Percentiles rank a stretch among this genome's conserved stretches.
Evolutionary conservation across 345 rosid genomes (phyloP).

Genomic region (Populus ilicifolia): DNA sequence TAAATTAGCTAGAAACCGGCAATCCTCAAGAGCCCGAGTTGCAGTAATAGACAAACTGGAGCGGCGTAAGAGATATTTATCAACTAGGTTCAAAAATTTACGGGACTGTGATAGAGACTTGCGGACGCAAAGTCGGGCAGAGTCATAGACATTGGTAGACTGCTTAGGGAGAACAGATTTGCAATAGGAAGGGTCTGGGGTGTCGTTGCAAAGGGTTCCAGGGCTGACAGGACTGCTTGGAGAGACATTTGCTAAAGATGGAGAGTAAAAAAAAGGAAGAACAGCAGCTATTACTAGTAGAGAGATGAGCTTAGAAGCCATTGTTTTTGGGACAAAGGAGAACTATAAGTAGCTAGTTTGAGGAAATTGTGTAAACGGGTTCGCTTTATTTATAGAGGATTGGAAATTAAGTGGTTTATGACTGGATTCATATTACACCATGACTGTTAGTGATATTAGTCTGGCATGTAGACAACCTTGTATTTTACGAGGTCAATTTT

Average conservation of each 20-base stretch:
- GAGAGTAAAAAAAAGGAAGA: constrained; percentile 25
- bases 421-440: neutral
- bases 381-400: constrained; percentile 20
- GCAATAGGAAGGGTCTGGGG: constrained; percentile 69
- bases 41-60: constrained; percentile 41
- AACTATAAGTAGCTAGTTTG: neutral
- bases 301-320: constrained; percentile 26
- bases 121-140: constrained; percentile 51
- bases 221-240: constrained; percentile 28
- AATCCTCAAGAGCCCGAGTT: constrained; percentile 70
- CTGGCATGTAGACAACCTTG: neutral
- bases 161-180: constrained; percentile 51
- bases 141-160: constrained; percentile 45
- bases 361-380: constrained; percentile 2
- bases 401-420: too few species aligned
- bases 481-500: constrained; percentile 19
- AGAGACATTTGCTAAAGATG: constrained; percentile 22
- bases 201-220: constrained; percentile 42
- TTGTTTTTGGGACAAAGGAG: neutral
- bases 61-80: constrained; percentile 46
- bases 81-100: constrained; percentile 44
- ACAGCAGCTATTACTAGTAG: neutral
- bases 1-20: constrained; percentile 45
- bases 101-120: constrained; percentile 59
- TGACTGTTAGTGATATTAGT: neutral